Conservation (phyloP, 2,329 filamentous ascomycete genomes). For the Plectosphaerella cucumerina region DNA sequence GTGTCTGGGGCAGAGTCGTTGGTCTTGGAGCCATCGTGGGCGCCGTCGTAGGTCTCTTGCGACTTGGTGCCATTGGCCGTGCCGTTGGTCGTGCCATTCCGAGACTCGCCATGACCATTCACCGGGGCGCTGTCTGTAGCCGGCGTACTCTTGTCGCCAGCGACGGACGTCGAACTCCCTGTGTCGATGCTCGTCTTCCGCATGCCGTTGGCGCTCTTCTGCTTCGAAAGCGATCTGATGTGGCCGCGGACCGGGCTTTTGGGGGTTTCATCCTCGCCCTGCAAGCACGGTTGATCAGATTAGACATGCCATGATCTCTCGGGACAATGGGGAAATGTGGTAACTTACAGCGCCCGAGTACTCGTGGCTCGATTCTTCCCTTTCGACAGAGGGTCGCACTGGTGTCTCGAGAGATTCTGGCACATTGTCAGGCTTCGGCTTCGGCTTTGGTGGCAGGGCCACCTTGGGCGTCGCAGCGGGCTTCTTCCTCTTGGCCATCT, state of each 20-base stretch:
- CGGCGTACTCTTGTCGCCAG: too few relatives aligned
- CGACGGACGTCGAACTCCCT: too few relatives aligned
- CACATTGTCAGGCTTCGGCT: constrained; percentile 8
- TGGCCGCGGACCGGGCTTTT: constrained; percentile 4
- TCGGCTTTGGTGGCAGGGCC: constrained; percentile 4
- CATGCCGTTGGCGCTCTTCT: neutral
- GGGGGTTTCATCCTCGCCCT: constrained; percentile 6
- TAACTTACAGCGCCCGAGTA: constrained; percentile 5
- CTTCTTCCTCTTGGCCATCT: constrained; percentile 8
- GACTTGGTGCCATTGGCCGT: constrained; percentile 6
- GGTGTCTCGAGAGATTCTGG: constrained; percentile 1
- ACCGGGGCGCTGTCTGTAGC: too few relatives aligned
- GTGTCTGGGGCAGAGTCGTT: neutral
- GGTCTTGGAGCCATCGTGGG: neutral
- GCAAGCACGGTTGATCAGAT: neutral
- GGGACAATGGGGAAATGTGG: neutral
- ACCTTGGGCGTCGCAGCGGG: constrained; percentile 6
- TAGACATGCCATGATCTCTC: too few relatives aligned
- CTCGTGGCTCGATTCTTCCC: constrained; percentile 7
- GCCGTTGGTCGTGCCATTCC: constrained; percentile 11
- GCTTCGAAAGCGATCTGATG: constrained; percentile 2
- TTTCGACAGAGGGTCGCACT: constrained; percentile 3
- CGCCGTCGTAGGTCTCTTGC: neutral
- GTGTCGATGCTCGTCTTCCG: too few relatives aligned
- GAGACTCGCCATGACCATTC: constrained; percentile 2